Percentiles rank a stretch among this genome's conserved stretches.
These are phyloP conservation scores for Nemania abortiva DNA, from an alignment of 2,329 filamentous ascomycete species.

Conservation along the genomic window DNA sequence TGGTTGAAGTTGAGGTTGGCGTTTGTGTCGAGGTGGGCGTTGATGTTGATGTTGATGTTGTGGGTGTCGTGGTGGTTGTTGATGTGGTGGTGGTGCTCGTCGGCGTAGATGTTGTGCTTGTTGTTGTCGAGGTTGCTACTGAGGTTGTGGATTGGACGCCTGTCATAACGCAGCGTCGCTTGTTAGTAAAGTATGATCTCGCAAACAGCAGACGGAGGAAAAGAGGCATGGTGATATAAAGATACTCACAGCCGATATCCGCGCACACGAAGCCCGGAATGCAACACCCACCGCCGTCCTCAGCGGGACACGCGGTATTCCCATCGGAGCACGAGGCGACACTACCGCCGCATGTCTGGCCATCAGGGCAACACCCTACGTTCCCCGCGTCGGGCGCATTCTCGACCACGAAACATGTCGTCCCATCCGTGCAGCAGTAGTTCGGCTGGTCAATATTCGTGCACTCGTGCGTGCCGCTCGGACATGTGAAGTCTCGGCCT, in stretches of 20 bases:
- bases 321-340: conserved; percentile 72
- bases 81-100: conserved; percentile 51
- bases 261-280: conserved; percentile 77
- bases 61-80: conserved; percentile 49
- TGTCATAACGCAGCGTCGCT: conserved; percentile 33
- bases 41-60: conserved; percentile 50
- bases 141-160: conserved; percentile 53
- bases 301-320: conserved; percentile 73
- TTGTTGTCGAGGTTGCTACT: conserved; percentile 51
- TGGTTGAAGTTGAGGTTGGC: conserved; percentile 50
- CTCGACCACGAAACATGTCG: conserved; percentile 73
- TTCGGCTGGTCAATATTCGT: conserved; percentile 72
- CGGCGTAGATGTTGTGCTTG: conserved; percentile 20
- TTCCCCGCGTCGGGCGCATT: conserved; percentile 71
- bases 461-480: conserved; percentile 74
- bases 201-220: neutral
- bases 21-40: conserved; percentile 16
- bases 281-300: conserved; percentile 80
- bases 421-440: conserved; percentile 77
- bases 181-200: conserved; percentile 12
- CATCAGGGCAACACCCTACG: conserved; percentile 80
- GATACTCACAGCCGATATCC: conserved; percentile 73
- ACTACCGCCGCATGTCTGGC: conserved; percentile 71
- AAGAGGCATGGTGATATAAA: neutral
- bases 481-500: conserved; percentile 74